Conservation (phyloP, 108 stramenopile species). For the Cyclostephanos tholiformis region DNA sequence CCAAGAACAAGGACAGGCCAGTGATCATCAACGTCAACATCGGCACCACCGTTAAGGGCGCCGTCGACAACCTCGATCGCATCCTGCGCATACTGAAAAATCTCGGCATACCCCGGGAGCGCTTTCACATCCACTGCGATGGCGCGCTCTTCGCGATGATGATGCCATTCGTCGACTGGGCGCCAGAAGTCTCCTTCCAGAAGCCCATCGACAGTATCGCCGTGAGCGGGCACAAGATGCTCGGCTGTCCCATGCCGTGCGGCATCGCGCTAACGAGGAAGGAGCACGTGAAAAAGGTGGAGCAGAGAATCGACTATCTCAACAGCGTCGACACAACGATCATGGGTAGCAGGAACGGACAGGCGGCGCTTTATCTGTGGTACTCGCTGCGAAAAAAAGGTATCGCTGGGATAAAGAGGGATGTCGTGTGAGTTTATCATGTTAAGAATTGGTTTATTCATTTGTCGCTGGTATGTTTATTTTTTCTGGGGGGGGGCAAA, state of each 20-base stretch:
- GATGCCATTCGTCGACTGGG: conserved; percentile 88
- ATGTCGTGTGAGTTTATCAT: conserved; percentile 71
- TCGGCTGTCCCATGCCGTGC: conserved; percentile 92
- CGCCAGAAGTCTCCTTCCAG: conserved; percentile 75
- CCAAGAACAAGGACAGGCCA: conserved; percentile 70
- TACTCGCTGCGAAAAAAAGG: conserved; percentile 90
- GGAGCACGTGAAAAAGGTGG: conserved; percentile 87
- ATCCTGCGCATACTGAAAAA: conserved; percentile 73
- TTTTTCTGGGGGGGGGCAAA: too few relatives aligned
- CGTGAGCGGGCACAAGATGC: conserved; percentile 91
- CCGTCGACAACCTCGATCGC: conserved; percentile 88
- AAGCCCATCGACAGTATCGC: conserved; percentile 89
- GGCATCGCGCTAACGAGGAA: conserved; percentile 83
- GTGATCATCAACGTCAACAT: conserved; percentile 91
- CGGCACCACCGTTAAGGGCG: conserved; percentile 91
- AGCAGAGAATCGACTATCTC: conserved; percentile 83
- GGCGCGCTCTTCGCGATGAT: conserved; percentile 90
- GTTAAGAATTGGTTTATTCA: background rate
- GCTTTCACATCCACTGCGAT: conserved; percentile 88
- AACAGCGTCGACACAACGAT: conserved; percentile 87
- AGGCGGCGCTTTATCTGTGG: conserved; percentile 86
- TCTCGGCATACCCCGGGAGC: conserved; percentile 77
- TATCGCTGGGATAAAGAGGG: conserved; percentile 79
- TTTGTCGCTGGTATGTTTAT: background rate
- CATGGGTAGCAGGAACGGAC: conserved; percentile 83